Evolutionary conservation across 108 stramenopile species (phyloP), one percentile per base, ranked within the genome.

Genomic region (Skeletonema costatum): DNA sequence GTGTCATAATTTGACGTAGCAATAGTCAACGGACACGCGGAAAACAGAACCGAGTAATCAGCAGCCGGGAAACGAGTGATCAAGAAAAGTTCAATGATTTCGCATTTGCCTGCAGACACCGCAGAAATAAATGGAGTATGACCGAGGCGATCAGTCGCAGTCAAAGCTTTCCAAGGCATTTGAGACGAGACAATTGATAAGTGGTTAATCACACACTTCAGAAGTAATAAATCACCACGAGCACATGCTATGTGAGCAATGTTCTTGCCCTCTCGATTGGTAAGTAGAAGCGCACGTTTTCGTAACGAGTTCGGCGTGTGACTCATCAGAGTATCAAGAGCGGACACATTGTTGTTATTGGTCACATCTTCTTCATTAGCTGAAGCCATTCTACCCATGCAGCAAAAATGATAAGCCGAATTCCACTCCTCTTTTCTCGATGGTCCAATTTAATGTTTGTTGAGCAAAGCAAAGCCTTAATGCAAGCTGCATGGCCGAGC

Each of bases 121-220:
- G 93, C 93, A 51, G 87, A 64, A 63, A 89, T 66, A 16, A 94
- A 75, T 19, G 90, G 89, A 31, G 87, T 85, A 50, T 86, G 78
- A 2, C 58, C 31, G 19, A 74, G 17, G 11, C 44, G 32, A 69
- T 94, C 89, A 61, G 80, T 79, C 32, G 80, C 71, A 29, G 71
- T 62, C 30, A 94, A 71, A 2, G 89, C 61, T 64, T 91, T 92
- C 56, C 69, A 72, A 6, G 53, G 53, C 25, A 56, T 25, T 56
- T 56, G 53, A 25, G 53, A 56, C 9, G 53, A 56, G 25, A 56
- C 25, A 56, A 8, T 56, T 8, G 53, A 56, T 29, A 56, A 56
- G 25, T 60, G 62, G 11, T 62, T 50, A 10, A 92, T 68, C 64
- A 94, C 78, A 12, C 68, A 60, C 68, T 89, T 86, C 13, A 90